Evolutionary conservation across 352 stramenopile genomes (phyloP), one percentile per base, ranked within the genome.

Genomic region (Phytophthora constricta): DNA sequence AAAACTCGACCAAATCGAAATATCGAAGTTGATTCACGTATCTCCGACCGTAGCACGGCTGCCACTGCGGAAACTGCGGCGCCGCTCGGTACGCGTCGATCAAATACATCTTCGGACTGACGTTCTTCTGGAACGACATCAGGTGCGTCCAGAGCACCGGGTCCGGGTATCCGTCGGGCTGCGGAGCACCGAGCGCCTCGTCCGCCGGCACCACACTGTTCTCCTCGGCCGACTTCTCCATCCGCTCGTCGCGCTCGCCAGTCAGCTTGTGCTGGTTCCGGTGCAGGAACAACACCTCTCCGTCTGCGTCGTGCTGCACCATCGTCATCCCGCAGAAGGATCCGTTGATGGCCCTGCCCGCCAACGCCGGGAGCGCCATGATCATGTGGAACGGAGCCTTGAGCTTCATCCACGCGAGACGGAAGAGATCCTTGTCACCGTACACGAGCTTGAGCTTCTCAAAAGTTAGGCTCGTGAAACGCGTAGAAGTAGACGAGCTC

Each of bases 91-190:
- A 90, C 51, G 84, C 82, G 41, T 88, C 79, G 22, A 90, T 72
- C 25, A 57, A 66, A 63, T 87, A 88, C 41, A 86, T 54, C 26
- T 45, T 67, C 4, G 64, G 63, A 16, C 54, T 68, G 0, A 66
- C 70, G 13, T 62, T 77, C 20, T 74, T 74, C 34, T 80, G 74
- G 70, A 90, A 82, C 53, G 82, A 76, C 62, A 87, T 56, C 45
- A 93, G 57, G 43, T 91, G 82, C 20, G 84, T 90, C 77, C 84
- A 88, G 46, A 91, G 79, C 10, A 75, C 65, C 2, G 75, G 79
- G 48, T 87, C 78, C 17, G 71, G 66, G 23, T 64, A 72, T 57
- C 69, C 48, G 45, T 75, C 72, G 1, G 64, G 22, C 3, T 67
- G 43, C 4, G 43, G 49, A 27, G 64, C 51, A 23, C 64, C 64